Evolutionary conservation across 2,329 filamentous ascomycete genomes (phyloP).

Genomic region (Cadophora gregata): DNA sequence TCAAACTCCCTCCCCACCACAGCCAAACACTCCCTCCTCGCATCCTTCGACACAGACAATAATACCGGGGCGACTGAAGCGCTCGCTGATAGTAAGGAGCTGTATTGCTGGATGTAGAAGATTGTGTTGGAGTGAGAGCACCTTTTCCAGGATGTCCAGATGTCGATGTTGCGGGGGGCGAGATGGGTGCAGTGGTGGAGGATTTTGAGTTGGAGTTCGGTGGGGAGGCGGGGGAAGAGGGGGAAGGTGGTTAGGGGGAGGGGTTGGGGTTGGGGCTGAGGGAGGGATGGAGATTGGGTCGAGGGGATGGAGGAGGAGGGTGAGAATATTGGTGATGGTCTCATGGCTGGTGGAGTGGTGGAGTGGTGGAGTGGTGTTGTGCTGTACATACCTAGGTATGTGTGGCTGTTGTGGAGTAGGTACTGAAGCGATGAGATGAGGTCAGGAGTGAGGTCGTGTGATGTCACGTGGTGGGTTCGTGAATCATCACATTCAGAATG

Average conservation of each 20-base stretch:
- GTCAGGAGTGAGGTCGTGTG: neutral
- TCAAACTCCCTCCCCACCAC: neutral
- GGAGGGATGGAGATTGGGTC: too few species aligned
- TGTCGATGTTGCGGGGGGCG: constrained; percentile 25
- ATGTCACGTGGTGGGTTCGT: constrained; percentile 1
- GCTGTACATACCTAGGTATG: too few species aligned
- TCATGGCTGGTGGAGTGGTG: neutral
- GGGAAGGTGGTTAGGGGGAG: neutral
- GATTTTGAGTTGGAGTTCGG: constrained; percentile 32
- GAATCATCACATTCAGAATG: neutral
- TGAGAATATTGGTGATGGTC: neutral
- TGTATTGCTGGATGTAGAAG: constrained; percentile 28
- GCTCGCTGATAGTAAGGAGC: neutral
- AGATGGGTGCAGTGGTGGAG: constrained; percentile 23
- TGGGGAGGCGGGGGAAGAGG: constrained; percentile 28
- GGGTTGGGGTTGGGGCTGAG: too few species aligned
- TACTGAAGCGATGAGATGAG: neutral
- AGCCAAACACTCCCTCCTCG: constrained; percentile 6
- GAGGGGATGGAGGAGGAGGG: constrained; percentile 4
- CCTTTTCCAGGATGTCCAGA: constrained; percentile 27
- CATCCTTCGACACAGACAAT: constrained; percentile 10
- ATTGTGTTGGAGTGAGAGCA: constrained; percentile 12
- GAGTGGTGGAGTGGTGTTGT: neutral
- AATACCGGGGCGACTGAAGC: constrained; percentile 12
- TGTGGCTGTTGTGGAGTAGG: neutral